Conservation (phyloP, 2,329 filamentous ascomycete genomes). For the Cadophora malorum region DNA sequence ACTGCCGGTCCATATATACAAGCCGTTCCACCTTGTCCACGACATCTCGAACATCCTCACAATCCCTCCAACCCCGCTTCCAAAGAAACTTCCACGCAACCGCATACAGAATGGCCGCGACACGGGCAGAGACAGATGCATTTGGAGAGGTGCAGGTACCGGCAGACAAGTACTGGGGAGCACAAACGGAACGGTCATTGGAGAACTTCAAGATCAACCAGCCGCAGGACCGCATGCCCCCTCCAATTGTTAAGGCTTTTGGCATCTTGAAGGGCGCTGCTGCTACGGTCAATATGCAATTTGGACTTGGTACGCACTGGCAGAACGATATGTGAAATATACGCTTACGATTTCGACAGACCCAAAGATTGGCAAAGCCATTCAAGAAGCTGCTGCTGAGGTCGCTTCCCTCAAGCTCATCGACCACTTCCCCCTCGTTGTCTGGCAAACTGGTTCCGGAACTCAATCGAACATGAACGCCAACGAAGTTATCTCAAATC, state of each 20-base stretch:
- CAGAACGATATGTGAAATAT: conserved; percentile 18
- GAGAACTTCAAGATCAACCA: conserved; percentile 99
- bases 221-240: conserved; percentile 97
- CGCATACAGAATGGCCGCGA: conserved; percentile 51
- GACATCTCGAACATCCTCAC: conserved; percentile 26
- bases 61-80: conserved; percentile 34
- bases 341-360: conserved; percentile 58
- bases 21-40: conserved; percentile 20
- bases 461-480: conserved; percentile 99
- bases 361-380: conserved; percentile 87
- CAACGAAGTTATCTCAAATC: conserved; percentile 99
- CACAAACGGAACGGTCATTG: conserved; percentile 94
- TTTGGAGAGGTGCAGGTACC: conserved; percentile 96
- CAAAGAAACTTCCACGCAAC: conserved; percentile 43
- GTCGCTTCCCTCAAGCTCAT: conserved; percentile 92
- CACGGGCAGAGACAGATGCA: conserved; percentile 92
- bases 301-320: conserved; percentile 73
- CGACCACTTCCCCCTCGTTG: conserved; percentile 97
- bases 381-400: conserved; percentile 92
- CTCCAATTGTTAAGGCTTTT: conserved; percentile 89
- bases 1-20: conserved; percentile 27
- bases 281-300: conserved; percentile 94
- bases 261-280: conserved; percentile 97
- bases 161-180: conserved; percentile 96
- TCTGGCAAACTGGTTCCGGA: conserved; percentile 99